phyloP scores from a whole-genome alignment of 2,329 filamentous ascomycete genomes.

The Fusarium ramigenum region DNA sequence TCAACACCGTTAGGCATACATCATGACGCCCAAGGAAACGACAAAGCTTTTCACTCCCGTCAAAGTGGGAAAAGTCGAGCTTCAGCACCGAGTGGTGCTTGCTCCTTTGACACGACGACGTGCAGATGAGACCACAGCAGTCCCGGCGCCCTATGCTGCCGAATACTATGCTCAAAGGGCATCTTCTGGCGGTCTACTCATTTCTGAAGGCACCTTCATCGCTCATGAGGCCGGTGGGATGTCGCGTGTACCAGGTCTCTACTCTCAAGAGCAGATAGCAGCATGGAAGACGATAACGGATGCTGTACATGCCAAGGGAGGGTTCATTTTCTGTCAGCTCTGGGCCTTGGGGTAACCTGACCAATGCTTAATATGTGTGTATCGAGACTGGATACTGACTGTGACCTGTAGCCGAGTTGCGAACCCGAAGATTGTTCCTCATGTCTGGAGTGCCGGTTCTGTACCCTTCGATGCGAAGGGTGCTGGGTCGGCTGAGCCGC shows the following conservation, averaged over 20 bases:
- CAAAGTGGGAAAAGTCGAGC: constrained; percentile 48
- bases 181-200: constrained; percentile 54
- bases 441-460: constrained; percentile 34
- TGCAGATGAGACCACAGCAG: constrained; percentile 48
- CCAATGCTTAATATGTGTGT: constrained; percentile 53
- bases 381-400: neutral
- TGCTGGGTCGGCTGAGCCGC: constrained; percentile 9
- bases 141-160: constrained; percentile 48
- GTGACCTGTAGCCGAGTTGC: constrained; percentile 26
- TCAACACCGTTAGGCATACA: neutral
- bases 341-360: constrained; percentile 68
- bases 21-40: constrained; percentile 14
- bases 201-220: constrained; percentile 58
- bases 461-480: constrained; percentile 14
- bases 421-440: constrained; percentile 26
- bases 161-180: constrained; percentile 59
- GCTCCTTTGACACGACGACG: constrained; percentile 67
- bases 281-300: constrained; percentile 70
- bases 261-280: constrained; percentile 62
- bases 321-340: constrained; percentile 70
- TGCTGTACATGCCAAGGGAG: constrained; percentile 70
- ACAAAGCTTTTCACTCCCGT: constrained; percentile 54
- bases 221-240: constrained; percentile 48
- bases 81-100: constrained; percentile 61
- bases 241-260: constrained; percentile 58